phyloP scores from a whole-genome alignment of 2,329 filamentous ascomycete species.

The Xylaria arbuscula region DNA sequence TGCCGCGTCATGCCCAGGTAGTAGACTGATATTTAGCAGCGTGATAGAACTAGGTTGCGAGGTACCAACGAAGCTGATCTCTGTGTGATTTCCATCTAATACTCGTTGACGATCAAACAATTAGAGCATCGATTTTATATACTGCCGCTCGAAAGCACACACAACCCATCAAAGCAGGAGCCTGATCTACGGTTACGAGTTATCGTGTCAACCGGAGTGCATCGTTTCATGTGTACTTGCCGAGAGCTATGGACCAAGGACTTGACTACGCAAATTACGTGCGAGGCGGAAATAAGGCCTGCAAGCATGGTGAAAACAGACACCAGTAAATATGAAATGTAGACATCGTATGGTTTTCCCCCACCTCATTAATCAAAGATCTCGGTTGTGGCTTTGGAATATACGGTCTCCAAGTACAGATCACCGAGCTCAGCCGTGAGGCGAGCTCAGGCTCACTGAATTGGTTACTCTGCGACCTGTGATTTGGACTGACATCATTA shows the following conservation, averaged over 20 bases:
- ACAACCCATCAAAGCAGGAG: neutral
- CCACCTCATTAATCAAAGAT: slow-evolving; percentile 90
- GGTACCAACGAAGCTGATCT: neutral
- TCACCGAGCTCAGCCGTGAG: slow-evolving; percentile 74
- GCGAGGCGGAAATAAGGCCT: too few relatives aligned
- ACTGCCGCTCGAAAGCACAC: neutral
- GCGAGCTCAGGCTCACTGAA: slow-evolving; percentile 74
- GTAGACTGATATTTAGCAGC: too few relatives aligned
- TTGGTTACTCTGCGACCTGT: slow-evolving; percentile 90
- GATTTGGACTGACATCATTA: slow-evolving; percentile 90
- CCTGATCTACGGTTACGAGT: neutral
- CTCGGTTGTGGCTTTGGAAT: slow-evolving; percentile 92
- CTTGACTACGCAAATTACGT: neutral
- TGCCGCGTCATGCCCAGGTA: too few relatives aligned
- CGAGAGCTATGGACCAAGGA: neutral
- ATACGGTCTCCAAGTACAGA: slow-evolving; percentile 74
- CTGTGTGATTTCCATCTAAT: neutral
- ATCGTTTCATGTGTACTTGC: neutral
- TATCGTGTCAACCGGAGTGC: neutral
- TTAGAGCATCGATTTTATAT: neutral
- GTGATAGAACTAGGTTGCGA: neutral
- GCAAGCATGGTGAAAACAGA: neutral
- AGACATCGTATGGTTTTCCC: slow-evolving; percentile 86
- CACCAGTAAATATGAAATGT: slow-evolving; percentile 60
- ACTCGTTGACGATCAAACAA: neutral